Conservation (phyloP, 257 asterid species). For the Thymus quinquecostatus region DNA sequence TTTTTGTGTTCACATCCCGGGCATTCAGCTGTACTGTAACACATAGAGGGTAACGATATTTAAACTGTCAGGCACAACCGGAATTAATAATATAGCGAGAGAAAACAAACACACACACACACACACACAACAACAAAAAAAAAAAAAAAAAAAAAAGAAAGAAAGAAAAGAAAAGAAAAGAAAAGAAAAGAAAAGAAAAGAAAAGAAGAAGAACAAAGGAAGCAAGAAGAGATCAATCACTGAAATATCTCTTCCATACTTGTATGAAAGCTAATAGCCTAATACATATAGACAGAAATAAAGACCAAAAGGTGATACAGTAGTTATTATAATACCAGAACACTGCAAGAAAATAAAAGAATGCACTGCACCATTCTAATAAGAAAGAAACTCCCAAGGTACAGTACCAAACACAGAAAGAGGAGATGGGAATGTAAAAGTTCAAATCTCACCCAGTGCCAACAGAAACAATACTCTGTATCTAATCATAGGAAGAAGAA, state of each 20-base stretch:
- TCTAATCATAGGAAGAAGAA: neutral
- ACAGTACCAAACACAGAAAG: neutral
- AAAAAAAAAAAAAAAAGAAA: too few relatives aligned
- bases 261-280: neutral
- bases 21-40: slow-evolving; percentile 69
- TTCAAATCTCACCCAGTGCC: neutral
- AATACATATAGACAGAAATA: neutral
- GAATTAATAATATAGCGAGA: slow-evolving; percentile 14
- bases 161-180: too few relatives aligned
- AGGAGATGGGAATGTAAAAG: slow-evolving; percentile 2
- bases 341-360: neutral
- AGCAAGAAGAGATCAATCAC: slow-evolving; percentile 17
- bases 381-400: neutral
- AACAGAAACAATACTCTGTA: neutral
- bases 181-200: too few relatives aligned
- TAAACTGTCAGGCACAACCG: slow-evolving; percentile 17
- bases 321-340: slow-evolving; percentile 5
- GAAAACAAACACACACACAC: too few relatives aligned
- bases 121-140: too few relatives aligned
- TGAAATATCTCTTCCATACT: slow-evolving; percentile 2
- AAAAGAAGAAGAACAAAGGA: slow-evolving; percentile 7
- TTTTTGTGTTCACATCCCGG: slow-evolving; percentile 73
- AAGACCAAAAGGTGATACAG: neutral
- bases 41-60: slow-evolving; percentile 28
- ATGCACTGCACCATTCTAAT: slow-evolving; percentile 1